phyloP scores from a whole-genome alignment of 257 asterid genomes.

The Lavandula angustifolia region DNA sequence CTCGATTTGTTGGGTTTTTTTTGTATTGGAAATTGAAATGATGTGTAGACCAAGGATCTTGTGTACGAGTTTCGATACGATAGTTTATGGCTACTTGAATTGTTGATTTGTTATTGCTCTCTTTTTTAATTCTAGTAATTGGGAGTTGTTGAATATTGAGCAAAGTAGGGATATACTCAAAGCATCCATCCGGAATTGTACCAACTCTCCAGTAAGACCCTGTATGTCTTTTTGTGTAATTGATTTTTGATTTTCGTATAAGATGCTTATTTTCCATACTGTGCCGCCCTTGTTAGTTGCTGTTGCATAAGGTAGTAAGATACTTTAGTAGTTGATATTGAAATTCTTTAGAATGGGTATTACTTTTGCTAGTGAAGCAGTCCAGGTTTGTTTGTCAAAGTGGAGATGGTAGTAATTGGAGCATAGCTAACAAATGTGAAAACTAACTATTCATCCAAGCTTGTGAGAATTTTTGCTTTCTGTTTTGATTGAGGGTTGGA shows the following conservation, averaged over 20 bases:
- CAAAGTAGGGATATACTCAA: constrained; percentile 36
- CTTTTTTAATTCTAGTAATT: not conserved
- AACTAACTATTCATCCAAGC: not conserved
- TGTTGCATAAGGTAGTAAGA: not conserved
- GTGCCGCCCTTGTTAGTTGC: not conserved
- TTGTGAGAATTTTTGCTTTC: no score
- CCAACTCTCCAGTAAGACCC: constrained; percentile 77
- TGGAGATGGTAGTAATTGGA: not conserved
- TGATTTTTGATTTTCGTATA: not conserved
- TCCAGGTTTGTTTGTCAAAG: not conserved
- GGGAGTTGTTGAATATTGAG: constrained; percentile 23
- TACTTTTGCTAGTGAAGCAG: not conserved
- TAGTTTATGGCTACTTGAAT: not conserved
- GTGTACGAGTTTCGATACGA: not conserved
- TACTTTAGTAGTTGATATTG: not conserved
- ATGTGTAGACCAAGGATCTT: not conserved
- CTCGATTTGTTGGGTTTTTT: not conserved
- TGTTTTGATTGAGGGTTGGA: no score
- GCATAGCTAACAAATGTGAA: not conserved
- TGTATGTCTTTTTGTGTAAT: not conserved
- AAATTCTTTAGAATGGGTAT: not conserved
- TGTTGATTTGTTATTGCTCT: constrained; percentile 7
- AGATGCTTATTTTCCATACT: not conserved
- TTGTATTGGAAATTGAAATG: not conserved
- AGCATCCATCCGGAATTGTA: constrained; percentile 86